Evolutionary conservation across 352 stramenopile species (phyloP).

Genomic region (Phytophthora foliorum): DNA sequence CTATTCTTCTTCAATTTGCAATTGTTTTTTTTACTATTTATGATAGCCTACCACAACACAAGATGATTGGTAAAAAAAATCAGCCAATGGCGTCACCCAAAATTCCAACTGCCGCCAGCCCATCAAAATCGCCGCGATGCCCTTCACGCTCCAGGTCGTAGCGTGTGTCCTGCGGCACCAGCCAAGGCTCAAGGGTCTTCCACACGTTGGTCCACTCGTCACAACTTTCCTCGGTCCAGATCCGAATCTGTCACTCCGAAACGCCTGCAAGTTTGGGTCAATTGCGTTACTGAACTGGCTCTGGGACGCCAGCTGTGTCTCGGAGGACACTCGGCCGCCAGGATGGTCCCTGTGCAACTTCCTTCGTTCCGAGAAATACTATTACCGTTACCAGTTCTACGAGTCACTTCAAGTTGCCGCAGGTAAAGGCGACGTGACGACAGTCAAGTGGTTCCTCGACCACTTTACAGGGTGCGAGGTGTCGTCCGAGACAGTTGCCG

Average conservation of each 20-base stretch:
- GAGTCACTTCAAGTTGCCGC: not conserved
- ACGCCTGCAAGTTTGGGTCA: not conserved
- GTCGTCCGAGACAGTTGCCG: not conserved
- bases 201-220: not conserved
- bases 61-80: too few relatives aligned
- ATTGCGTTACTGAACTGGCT: not conserved
- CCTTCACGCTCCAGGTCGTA: not conserved
- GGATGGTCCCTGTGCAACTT: constrained; percentile 8
- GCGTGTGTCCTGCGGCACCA: not conserved
- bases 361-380: constrained; percentile 1
- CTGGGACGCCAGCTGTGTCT: not conserved
- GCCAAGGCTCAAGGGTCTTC: not conserved
- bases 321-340: not conserved
- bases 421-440: not conserved
- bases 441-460: not conserved
- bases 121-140: not conserved
- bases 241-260: not conserved
- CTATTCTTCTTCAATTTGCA: too few relatives aligned
- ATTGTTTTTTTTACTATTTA: not conserved
- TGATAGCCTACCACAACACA: too few relatives aligned
- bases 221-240: not conserved
- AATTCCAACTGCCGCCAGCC: too few relatives aligned
- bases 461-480: constrained; percentile 2
- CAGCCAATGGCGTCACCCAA: too few relatives aligned
- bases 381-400: constrained; percentile 4